These are phyloP conservation scores for Fusarium redolens DNA, from an alignment of 2,329 filamentous ascomycete genomes.

Conservation along the genomic window DNA sequence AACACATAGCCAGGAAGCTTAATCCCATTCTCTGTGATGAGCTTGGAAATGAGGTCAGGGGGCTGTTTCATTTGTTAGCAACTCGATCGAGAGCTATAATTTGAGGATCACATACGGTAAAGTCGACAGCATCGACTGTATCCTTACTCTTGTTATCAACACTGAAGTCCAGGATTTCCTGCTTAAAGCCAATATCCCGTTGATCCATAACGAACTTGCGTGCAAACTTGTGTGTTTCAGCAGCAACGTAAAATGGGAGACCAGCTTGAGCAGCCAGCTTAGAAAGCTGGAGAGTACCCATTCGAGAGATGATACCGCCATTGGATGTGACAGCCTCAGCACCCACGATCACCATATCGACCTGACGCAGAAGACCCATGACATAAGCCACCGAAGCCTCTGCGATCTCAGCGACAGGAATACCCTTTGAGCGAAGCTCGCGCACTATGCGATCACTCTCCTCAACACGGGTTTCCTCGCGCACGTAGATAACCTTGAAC, in stretches of 20 bases:
- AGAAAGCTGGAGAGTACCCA: constrained; percentile 89
- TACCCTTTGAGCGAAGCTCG: constrained; percentile 76
- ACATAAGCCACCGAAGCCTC: constrained; percentile 80
- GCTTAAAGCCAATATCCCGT: constrained; percentile 81
- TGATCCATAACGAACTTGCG: constrained; percentile 86
- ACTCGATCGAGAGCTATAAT: no score
- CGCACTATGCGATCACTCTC: constrained; percentile 79
- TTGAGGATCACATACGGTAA: constrained; percentile 65
- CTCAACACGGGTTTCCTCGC: constrained; percentile 63
- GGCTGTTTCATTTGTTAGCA: constrained; percentile 57
- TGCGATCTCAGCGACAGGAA: constrained; percentile 77
- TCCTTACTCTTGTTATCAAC: constrained; percentile 61
- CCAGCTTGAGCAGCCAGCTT: constrained; percentile 76
- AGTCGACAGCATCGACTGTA: constrained; percentile 72
- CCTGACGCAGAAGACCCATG: constrained; percentile 65
- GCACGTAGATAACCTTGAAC: constrained; percentile 87
- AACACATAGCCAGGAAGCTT: constrained; percentile 76
- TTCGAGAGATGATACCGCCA: constrained; percentile 88
- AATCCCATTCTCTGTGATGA: constrained; percentile 81
- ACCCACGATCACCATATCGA: constrained; percentile 75
- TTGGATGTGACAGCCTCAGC: constrained; percentile 93
- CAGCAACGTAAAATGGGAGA: constrained; percentile 89
- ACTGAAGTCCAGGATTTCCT: constrained; percentile 80
- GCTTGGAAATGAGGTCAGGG: constrained; percentile 74
- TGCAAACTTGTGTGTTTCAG: constrained; percentile 97